Conservation (phyloP, 139 green algal species). For the Chlamydomonas sp. region DNA sequence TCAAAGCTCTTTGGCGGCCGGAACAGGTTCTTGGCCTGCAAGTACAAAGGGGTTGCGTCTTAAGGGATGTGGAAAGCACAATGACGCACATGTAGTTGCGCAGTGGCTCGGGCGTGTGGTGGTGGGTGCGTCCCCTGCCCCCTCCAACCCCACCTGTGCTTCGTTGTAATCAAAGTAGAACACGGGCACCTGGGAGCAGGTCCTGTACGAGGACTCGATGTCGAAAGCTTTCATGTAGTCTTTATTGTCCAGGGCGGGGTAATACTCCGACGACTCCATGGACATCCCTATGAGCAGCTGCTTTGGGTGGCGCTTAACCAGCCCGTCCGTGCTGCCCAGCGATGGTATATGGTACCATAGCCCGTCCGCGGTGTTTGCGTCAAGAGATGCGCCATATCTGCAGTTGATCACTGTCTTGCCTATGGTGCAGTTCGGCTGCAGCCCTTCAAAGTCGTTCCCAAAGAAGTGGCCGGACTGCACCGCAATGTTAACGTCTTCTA, state of each 20-base stretch:
- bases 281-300: constrained; percentile 30
- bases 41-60: no score
- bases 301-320: constrained; percentile 17
- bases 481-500: constrained; percentile 6
- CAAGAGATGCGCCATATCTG: neutral
- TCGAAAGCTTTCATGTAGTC: constrained; percentile 34
- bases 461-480: constrained; percentile 38
- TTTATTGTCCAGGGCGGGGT: constrained; percentile 10
- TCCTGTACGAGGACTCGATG: constrained; percentile 25
- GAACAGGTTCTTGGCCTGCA: constrained; percentile 1
- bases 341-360: constrained; percentile 41
- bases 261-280: constrained; percentile 37
- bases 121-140: neutral
- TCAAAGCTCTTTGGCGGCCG: constrained; percentile 1
- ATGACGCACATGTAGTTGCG: no score
- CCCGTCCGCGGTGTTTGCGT: constrained; percentile 10
- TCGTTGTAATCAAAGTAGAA: constrained; percentile 41
- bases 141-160: constrained; percentile 4
- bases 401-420: constrained; percentile 27
- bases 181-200: constrained; percentile 34
- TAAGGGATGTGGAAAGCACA: no score
- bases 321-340: neutral
- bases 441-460: constrained; percentile 25
- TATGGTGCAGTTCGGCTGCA: constrained; percentile 15
- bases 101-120: neutral